Percentiles rank a stretch among this genome's conserved stretches.
Conservation (phyloP, 768 basidiomycete genomes). For the Sistotremastrum niveocremeum region DNA sequence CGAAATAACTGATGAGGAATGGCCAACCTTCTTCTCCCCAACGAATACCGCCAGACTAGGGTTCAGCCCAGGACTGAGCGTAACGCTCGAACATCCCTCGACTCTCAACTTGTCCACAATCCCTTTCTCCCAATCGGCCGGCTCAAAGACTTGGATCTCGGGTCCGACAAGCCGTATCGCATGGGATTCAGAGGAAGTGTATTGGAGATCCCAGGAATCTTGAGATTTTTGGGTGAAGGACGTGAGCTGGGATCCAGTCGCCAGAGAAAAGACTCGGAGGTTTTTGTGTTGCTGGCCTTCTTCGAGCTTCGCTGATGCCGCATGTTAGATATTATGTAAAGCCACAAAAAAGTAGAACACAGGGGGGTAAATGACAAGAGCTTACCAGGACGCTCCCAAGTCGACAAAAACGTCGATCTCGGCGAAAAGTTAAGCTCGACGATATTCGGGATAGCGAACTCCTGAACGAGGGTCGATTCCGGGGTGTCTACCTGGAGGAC, state of each 20-base stretch:
- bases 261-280: conserved; percentile 76
- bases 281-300: conserved; percentile 91
- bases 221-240: conserved; percentile 82
- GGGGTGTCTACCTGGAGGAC: conserved; percentile 65
- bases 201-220: conserved; percentile 87
- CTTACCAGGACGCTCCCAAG: conserved; percentile 83
- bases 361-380: conserved; percentile 2
- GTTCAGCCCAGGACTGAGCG: conserved; percentile 73
- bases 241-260: conserved; percentile 76
- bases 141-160: conserved; percentile 76
- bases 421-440: conserved; percentile 88
- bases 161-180: conserved; percentile 67
- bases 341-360: not conserved
- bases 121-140: conserved; percentile 68
- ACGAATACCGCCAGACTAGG: conserved; percentile 86
- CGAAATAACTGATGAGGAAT: not conserved
- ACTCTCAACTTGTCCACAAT: conserved; percentile 71
- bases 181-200: conserved; percentile 80
- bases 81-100: conserved; percentile 67
- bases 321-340: not conserved
- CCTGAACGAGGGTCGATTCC: conserved; percentile 43
- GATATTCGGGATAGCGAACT: conserved; percentile 60
- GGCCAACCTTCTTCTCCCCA: conserved; percentile 77
- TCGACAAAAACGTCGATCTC: conserved; percentile 82
- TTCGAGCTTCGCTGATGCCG: conserved; percentile 57